Conservation (phyloP, 345 rosid genomes). For the Cardamine resedifolia region DNA sequence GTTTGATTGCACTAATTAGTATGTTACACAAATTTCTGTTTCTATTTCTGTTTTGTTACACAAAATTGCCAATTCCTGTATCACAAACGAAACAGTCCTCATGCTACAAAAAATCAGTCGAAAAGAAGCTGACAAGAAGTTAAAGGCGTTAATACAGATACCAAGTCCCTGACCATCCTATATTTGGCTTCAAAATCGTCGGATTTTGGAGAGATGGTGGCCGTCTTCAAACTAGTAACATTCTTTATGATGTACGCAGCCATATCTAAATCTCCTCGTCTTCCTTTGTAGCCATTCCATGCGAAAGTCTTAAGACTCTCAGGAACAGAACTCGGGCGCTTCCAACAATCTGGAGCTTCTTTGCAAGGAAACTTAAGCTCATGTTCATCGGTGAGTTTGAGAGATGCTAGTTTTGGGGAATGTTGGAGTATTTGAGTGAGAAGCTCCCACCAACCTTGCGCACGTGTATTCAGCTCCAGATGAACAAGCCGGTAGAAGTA, state of each 20-base stretch:
- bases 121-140: not conserved
- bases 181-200: not conserved
- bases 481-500: not conserved
- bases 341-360: not conserved
- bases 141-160: not conserved
- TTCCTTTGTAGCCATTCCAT: not conserved
- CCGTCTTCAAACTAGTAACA: not conserved
- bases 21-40: not conserved
- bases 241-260: not conserved
- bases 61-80: not conserved
- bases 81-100: not conserved
- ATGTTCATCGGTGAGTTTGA: not conserved
- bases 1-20: not conserved
- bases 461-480: not conserved
- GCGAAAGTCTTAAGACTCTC: not conserved
- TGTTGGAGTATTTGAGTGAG: not conserved
- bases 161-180: not conserved
- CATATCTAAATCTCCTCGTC: not conserved
- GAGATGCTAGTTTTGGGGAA: conserved; percentile 8
- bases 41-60: not conserved
- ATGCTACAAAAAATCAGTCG: not conserved
- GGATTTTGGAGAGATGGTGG: not conserved
- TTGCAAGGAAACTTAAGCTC: not conserved
- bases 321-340: not conserved
- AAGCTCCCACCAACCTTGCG: conserved; percentile 10